Evolutionary conservation across 2,329 filamentous ascomycete genomes (phyloP).

Genomic region (Penicillium sp.): DNA sequence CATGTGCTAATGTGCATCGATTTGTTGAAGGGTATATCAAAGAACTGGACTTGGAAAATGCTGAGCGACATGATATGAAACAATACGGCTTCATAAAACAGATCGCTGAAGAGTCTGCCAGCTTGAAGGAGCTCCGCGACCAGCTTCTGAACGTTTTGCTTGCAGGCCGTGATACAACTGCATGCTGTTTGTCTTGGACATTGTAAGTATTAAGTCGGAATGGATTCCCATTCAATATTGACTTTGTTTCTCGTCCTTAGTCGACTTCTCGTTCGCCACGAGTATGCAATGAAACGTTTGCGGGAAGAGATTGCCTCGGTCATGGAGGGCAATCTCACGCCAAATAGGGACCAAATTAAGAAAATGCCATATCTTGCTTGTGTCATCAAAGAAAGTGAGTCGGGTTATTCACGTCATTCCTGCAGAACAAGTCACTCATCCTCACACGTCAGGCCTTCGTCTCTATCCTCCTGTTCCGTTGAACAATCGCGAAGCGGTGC

Average conservation of each 20-base stretch:
- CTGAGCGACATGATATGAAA: too few species aligned
- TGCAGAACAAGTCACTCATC: background rate
- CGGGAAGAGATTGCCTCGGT: background rate
- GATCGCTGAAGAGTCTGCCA: slow-evolving; percentile 1
- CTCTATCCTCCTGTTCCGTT: slow-evolving; percentile 9
- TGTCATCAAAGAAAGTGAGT: slow-evolving; percentile 6
- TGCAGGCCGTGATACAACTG: slow-evolving; percentile 28
- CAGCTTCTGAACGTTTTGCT: slow-evolving; percentile 25
- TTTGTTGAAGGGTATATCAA: slow-evolving; percentile 22
- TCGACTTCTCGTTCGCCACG: slow-evolving; percentile 11
- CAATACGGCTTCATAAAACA: too few species aligned
- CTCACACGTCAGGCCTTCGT: slow-evolving; percentile 1
- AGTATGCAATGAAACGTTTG: background rate
- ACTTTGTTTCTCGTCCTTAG: background rate
- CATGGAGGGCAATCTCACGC: background rate
- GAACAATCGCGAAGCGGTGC: slow-evolving; percentile 14
- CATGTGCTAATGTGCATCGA: slow-evolving; percentile 11
- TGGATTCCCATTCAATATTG: background rate
- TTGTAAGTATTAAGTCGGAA: slow-evolving; percentile 11
- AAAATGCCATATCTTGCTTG: slow-evolving; percentile 15
- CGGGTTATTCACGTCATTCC: too few species aligned
- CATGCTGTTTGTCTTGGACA: slow-evolving; percentile 20
- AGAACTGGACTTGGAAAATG: background rate
- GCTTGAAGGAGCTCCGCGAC: slow-evolving; percentile 11
- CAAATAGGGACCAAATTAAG: slow-evolving; percentile 4